Evolutionary conservation across 1,284 basidiomycete species (phyloP).

Genomic region (Coniferiporia sulphurascens): DNA sequence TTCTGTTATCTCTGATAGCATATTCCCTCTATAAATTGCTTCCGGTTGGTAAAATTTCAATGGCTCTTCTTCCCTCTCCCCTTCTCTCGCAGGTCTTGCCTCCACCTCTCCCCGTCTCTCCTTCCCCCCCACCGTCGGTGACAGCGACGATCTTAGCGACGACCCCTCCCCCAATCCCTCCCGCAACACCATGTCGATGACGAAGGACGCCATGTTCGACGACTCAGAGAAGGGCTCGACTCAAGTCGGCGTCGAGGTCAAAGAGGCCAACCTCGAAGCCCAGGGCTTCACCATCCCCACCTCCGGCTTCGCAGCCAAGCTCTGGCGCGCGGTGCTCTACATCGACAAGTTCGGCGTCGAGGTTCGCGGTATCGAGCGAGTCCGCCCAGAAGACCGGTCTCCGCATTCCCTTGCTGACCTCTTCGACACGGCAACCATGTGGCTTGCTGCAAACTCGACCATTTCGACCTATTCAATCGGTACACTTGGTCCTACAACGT

Average conservation of each 20-base stretch:
- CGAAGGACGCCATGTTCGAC: not conserved
- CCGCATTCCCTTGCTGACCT: slow-evolving; percentile 14
- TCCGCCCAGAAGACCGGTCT: slow-evolving; percentile 24
- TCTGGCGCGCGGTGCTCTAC: slow-evolving; percentile 25
- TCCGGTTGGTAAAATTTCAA: not conserved
- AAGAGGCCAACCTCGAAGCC: slow-evolving; percentile 14
- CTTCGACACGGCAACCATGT: slow-evolving; percentile 21
- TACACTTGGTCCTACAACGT: slow-evolving; percentile 30
- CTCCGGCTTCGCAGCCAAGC: slow-evolving; percentile 10
- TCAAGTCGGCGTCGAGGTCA: slow-evolving; percentile 1
- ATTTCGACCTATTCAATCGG: slow-evolving; percentile 32
- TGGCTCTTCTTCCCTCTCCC: not conserved
- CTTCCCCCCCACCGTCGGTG: too few relatives aligned
- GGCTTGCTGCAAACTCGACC: slow-evolving; percentile 28
- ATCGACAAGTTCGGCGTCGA: slow-evolving; percentile 28
- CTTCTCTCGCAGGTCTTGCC: not conserved
- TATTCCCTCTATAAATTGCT: not conserved
- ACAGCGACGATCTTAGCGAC: too few relatives aligned
- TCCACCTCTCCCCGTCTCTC: not conserved
- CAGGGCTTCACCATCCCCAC: slow-evolving; percentile 14
- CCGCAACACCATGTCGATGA: not conserved
- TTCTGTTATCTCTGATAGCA: not conserved
- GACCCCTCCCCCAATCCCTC: not conserved
- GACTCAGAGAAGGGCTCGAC: slow-evolving; percentile 14
- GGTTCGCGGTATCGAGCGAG: slow-evolving; percentile 28